Percentiles rank a stretch among this genome's conserved stretches.
These are phyloP conservation scores for Tuber aestivum DNA, from an alignment of 495 filamentous ascomycete species.

Conservation along the genomic window DNA sequence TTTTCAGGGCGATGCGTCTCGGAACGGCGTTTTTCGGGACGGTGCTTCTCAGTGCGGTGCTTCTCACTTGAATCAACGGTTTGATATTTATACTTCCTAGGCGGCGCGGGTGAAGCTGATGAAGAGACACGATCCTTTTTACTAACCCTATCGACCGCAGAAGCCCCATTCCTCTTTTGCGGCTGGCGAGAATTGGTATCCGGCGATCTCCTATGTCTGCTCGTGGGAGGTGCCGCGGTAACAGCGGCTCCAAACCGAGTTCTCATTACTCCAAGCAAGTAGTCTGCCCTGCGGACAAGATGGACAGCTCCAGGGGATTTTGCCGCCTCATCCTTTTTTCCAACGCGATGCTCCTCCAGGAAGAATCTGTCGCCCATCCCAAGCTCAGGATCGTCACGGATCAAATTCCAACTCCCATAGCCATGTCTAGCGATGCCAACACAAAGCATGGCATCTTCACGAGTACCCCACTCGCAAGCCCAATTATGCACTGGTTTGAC, in stretches of 20 bases:
- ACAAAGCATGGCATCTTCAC: slow-evolving; percentile 95
- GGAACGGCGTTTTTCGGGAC: not conserved
- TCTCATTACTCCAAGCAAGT: slow-evolving; percentile 82
- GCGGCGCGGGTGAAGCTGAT: slow-evolving; percentile 56
- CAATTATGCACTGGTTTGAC: slow-evolving; percentile 80
- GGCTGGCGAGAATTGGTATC: slow-evolving; percentile 30
- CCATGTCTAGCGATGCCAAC: slow-evolving; percentile 88
- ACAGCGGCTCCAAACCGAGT: slow-evolving; percentile 45
- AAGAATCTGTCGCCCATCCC: slow-evolving; percentile 88
- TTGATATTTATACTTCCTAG: slow-evolving; percentile 46
- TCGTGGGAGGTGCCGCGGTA: slow-evolving; percentile 24
- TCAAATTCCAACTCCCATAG: slow-evolving; percentile 87
- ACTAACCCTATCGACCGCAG: slow-evolving; percentile 37
- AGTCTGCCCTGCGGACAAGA: slow-evolving; percentile 88
- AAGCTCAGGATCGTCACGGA: slow-evolving; percentile 85
- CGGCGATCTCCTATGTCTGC: slow-evolving; percentile 50
- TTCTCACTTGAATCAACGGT: slow-evolving; percentile 47
- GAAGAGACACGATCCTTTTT: slow-evolving; percentile 51
- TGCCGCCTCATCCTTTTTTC: slow-evolving; percentile 83
- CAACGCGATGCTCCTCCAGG: slow-evolving; percentile 94
- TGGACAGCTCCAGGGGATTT: slow-evolving; percentile 95
- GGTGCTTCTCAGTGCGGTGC: slow-evolving; percentile 47
- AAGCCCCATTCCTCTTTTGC: slow-evolving; percentile 34
- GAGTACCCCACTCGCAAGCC: slow-evolving; percentile 78
- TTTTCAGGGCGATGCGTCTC: slow-evolving; percentile 42